A percentile compares a stretch with the other conserved stretches of the same genome.
Evolutionary conservation across 129 eudicot genomes (phyloP).

Genomic region (Arctium minus): DNA sequence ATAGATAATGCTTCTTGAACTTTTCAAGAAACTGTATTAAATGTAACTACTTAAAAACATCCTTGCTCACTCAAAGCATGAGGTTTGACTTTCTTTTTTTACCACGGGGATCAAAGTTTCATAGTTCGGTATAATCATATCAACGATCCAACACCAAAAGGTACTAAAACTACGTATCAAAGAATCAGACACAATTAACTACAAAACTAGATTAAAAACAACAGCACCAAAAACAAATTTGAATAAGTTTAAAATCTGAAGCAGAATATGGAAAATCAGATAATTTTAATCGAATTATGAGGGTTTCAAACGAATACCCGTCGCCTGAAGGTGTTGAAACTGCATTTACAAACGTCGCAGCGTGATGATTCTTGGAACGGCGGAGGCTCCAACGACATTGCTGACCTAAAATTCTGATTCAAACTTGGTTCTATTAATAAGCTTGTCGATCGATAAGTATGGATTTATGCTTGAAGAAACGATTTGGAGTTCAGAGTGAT

Average conservation of each 20-base stretch:
- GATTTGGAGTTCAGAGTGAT: conserved; percentile 5
- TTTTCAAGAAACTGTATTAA: neutral
- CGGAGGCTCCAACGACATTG: conserved; percentile 62
- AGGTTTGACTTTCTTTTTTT: neutral
- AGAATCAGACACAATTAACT: neutral
- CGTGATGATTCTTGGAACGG: conserved; percentile 86
- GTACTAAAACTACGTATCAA: neutral
- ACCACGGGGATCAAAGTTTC: neutral
- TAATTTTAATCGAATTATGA: neutral
- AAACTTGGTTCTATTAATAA: neutral
- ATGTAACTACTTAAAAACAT: neutral
- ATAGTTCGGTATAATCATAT: neutral
- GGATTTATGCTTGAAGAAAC: neutral
- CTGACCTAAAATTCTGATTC: conserved; percentile 21
- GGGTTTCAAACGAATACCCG: conserved; percentile 48
- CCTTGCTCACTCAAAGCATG: neutral
- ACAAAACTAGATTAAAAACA: neutral
- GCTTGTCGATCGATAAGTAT: conserved; percentile 1
- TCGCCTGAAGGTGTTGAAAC: conserved; percentile 90
- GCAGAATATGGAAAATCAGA: neutral
- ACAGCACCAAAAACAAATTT: neutral
- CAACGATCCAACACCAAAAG: conserved; percentile 10
- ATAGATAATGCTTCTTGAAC: neutral
- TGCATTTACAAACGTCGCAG: conserved; percentile 96
- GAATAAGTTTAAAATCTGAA: neutral